Base-by-base conservation (phyloP, 2,329 filamentous ascomycete species). In the Emmonsiellopsis sp. region DNA sequence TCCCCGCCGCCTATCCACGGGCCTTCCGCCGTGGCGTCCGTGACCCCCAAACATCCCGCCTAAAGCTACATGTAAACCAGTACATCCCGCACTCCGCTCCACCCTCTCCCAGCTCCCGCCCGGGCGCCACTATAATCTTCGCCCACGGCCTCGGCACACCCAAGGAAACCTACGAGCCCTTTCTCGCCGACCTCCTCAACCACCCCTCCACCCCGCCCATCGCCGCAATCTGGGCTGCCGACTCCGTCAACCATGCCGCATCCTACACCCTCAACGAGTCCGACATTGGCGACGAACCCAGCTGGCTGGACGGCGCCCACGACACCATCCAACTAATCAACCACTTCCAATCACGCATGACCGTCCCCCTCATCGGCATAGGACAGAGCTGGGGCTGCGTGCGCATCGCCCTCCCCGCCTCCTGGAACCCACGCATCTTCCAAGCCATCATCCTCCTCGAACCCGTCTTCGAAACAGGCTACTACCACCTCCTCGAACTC, bases 321-420 rank as follows among this genome's bases (percentile, higher is more conserved):
- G 45, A 47, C 32, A 47, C 35, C 30, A 20, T 47, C n/a, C 31
- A 37, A 15, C 32, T 47, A n/a, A 47, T 47, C 31, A 47, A 47
- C 32, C 9, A 47, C 15, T 47, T 47, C 31, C 45, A 47, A 6
- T 20, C 45, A 8, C 20, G 31, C 16, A 37, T 47, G 31, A 47
- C 31, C 3, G n/a, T 34, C 7, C 45, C 45, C 3, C 6, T 47
- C 7, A 47, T 47, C 16, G 45, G 45, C 45, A 47, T 47, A n/a
- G 45, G 45, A n/a, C 45, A 47, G 15, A 47, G 45, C 32, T 47
- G 45, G 45, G 45, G 45, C 31, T 47, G 31, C 10, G 45, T 37
- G 7, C 32, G 35, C 45, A 30, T 47, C 45, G 8, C 35, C 8
- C 45, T 37, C 7, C 45, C 45, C 45, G 45, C 45, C 7, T 30